Evolutionary conservation across 2,329 filamentous ascomycete species (phyloP).

Genomic region (Diaporthe sp.): DNA sequence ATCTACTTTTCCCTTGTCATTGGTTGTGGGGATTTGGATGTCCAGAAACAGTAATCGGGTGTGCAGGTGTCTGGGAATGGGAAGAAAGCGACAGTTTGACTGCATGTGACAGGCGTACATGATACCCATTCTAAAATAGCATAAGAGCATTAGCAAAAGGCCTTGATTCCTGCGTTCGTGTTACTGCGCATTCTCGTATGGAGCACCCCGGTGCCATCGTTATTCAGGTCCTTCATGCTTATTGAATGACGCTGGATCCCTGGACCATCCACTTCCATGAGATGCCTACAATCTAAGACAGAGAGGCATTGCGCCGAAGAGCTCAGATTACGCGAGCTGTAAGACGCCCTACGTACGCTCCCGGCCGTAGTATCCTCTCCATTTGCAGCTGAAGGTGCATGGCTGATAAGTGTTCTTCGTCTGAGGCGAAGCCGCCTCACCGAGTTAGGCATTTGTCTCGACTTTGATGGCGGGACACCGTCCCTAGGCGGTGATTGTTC

Average conservation of each 20-base stretch:
- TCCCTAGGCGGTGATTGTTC: neutral
- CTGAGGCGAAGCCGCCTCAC: neutral
- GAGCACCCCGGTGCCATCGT: no score
- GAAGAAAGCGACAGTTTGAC: slow-evolving; percentile 8
- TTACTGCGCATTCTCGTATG: neutral
- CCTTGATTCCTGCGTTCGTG: neutral
- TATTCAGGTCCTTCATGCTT: neutral
- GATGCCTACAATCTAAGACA: no score
- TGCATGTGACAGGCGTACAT: slow-evolving; percentile 31
- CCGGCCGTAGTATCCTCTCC: neutral
- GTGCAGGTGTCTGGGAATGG: slow-evolving; percentile 5
- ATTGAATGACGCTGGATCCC: neutral
- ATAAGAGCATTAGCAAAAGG: slow-evolving; percentile 1
- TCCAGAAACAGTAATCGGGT: neutral
- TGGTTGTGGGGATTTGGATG: neutral
- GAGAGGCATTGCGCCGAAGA: neutral
- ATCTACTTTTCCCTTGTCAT: neutral
- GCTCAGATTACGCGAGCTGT: neutral
- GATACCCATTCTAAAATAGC: slow-evolving; percentile 31
- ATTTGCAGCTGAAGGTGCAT: neutral
- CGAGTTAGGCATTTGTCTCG: neutral
- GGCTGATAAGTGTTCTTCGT: neutral
- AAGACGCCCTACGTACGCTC: neutral
- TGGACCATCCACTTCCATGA: neutral
- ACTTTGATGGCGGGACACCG: no score